These are phyloP conservation scores for Ormosia emarginata DNA, from an alignment of 306 rosid species.

Conservation along the genomic window DNA sequence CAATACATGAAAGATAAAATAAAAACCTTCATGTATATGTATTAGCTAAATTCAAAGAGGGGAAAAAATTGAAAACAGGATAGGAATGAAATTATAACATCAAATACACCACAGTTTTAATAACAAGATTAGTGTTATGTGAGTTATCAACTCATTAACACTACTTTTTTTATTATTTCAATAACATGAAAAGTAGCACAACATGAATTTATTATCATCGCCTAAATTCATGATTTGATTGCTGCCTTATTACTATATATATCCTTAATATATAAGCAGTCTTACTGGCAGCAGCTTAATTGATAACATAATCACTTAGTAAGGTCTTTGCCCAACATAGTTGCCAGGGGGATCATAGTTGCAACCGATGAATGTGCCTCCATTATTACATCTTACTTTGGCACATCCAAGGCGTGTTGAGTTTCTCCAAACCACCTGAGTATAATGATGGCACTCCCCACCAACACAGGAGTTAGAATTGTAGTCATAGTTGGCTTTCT, in stretches of 20 bases:
- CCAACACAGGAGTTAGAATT: slow-evolving; percentile 15
- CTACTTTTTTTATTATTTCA: too few species aligned
- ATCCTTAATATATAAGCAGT: too few species aligned
- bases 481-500: slow-evolving; percentile 28
- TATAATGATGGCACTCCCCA: slow-evolving; percentile 28
- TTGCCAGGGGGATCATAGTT: slow-evolving; percentile 36
- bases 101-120: too few species aligned
- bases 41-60: too few species aligned
- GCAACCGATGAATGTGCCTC: slow-evolving; percentile 19
- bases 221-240: too few species aligned
- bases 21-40: too few species aligned
- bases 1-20: too few species aligned
- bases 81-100: too few species aligned
- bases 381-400: slow-evolving; percentile 22
- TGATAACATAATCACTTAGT: background rate
- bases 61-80: too few species aligned
- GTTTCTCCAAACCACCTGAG: slow-evolving; percentile 37
- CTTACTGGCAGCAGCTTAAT: background rate
- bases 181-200: background rate
- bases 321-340: slow-evolving; percentile 18
- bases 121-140: too few species aligned
- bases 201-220: background rate
- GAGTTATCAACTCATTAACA: too few species aligned
- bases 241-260: too few species aligned
- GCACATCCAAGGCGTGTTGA: slow-evolving; percentile 34